Percentiles rank a stretch among this genome's conserved stretches.
Conservation (phyloP, 331 rosid genomes). For the Erythrophleum ivorense region DNA sequence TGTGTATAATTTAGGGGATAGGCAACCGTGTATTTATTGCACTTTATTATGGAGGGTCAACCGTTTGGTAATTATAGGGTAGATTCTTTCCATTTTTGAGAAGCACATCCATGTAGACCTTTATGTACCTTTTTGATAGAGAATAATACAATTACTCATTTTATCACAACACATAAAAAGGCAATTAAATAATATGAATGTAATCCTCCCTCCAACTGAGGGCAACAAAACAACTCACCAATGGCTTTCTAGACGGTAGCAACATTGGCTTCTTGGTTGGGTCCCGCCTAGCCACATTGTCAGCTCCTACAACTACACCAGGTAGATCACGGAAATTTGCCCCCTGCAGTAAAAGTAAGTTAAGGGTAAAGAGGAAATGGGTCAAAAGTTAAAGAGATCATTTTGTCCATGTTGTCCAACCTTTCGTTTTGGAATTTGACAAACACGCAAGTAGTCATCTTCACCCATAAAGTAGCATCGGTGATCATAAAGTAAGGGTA, state of each 20-base stretch:
- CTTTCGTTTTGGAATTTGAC: slow-evolving; percentile 95
- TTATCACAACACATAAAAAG: background rate
- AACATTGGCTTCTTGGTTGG: slow-evolving; percentile 44
- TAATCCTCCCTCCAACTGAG: slow-evolving; percentile 5
- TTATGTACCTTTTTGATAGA: too few relatives aligned
- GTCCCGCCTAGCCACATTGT: slow-evolving; percentile 83
- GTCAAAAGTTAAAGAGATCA: slow-evolving; percentile 26
- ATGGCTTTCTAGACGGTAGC: slow-evolving; percentile 80
- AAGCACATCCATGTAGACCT: too few relatives aligned
- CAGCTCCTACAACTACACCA: slow-evolving; percentile 80
- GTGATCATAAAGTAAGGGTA: slow-evolving; percentile 67
- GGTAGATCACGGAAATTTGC: slow-evolving; percentile 96
- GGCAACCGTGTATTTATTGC: too few relatives aligned
- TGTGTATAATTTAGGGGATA: too few relatives aligned
- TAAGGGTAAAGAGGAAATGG: slow-evolving; percentile 35
- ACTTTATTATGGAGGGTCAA: too few relatives aligned
- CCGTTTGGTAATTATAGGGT: too few relatives aligned
- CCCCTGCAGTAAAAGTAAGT: slow-evolving; percentile 61
- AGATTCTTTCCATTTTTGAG: too few relatives aligned
- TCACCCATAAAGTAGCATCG: slow-evolving; percentile 55
- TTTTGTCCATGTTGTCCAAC: slow-evolving; percentile 46
- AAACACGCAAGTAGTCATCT: slow-evolving; percentile 80
- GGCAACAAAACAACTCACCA: slow-evolving; percentile 60
- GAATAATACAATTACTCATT: too few relatives aligned
- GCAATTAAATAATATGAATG: slow-evolving; percentile 27